Base-by-base conservation (phyloP, 768 basidiomycete genomes). In the Gloeostereum incarnatum region DNA sequence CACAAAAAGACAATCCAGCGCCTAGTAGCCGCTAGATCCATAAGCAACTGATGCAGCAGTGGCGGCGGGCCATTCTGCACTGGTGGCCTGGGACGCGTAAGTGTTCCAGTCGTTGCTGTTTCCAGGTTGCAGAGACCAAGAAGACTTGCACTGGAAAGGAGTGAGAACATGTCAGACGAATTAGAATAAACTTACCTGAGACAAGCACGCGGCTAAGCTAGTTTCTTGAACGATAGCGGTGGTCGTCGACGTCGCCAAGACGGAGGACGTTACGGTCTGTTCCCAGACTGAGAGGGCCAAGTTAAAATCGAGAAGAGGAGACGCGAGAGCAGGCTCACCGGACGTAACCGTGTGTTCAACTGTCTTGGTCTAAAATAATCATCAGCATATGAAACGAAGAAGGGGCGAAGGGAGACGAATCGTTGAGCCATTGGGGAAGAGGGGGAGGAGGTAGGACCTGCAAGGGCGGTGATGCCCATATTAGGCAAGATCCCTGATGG, bases 261-360 rank as follows among this genome's bases (percentile, higher is more conserved):
- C 59, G 6, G 69, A 59, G 31, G 51, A 40, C 3, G 54, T 55
- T 18, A 43, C 42, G 20, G 51, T 50, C 8, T 27, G 33, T 13
- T 35, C 22, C 7, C 36, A 27, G 4, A 36, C 37, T 22, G 40
- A 17, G 17, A 20, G 8, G 20, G 8, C 8, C 8, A 13, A 20
- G 20, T 22, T 11, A 2, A 21, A 5, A 20, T 6, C 4, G n/a
- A 11, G 9, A n/a, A 32, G 3, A 20, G 4, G 16, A 29, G n/a
- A 29, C 19, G 31, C 31, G 19, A 6, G 31, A 32, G 31, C 8
- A 14, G 54, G 53, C 19, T 43, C 40, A 5, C 57, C 75, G 23
- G 71, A 61, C 1, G 76, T 76, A 47, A 73, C 40, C 3, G 77
- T 80, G 51, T 72, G 62, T 48, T 70, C 56, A 38, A 78, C 56